A percentile compares a stretch with the other conserved stretches of the same genome.
These are phyloP conservation scores for Fraxinus xanthoxyloides DNA, from an alignment of 305 asterid genomes.

Conservation along the genomic window DNA sequence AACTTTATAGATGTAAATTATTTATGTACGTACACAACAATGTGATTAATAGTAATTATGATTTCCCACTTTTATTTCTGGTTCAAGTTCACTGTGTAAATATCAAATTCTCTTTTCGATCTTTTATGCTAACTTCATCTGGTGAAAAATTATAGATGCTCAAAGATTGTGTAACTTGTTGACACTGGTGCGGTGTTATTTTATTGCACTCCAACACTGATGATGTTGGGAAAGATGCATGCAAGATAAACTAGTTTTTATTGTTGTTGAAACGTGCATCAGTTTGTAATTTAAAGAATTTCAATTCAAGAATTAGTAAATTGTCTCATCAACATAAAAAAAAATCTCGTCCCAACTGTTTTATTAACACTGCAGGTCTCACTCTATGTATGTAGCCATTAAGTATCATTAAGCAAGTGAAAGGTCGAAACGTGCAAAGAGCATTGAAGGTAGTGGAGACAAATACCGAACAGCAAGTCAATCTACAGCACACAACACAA, in stretches of 20 bases:
- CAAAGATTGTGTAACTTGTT: neutral
- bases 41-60: neutral
- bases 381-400: neutral
- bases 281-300: no score
- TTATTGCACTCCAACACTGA: neutral
- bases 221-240: neutral
- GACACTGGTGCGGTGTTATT: neutral
- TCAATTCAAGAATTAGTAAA: neutral
- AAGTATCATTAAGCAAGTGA: neutral
- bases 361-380: neutral
- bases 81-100: neutral
- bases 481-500: neutral
- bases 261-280: neutral
- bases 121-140: neutral
- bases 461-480: neutral
- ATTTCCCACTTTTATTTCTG: neutral
- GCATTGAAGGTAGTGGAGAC: neutral
- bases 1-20: constrained; percentile 35
- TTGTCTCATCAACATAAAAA: neutral
- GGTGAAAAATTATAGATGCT: neutral
- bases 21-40: constrained; percentile 20
- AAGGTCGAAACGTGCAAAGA: neutral
- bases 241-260: neutral
- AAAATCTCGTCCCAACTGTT: neutral
- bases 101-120: neutral